Base-by-base conservation (phyloP, 73 alveolate species). In the Paramecium primaurelia region DNA sequence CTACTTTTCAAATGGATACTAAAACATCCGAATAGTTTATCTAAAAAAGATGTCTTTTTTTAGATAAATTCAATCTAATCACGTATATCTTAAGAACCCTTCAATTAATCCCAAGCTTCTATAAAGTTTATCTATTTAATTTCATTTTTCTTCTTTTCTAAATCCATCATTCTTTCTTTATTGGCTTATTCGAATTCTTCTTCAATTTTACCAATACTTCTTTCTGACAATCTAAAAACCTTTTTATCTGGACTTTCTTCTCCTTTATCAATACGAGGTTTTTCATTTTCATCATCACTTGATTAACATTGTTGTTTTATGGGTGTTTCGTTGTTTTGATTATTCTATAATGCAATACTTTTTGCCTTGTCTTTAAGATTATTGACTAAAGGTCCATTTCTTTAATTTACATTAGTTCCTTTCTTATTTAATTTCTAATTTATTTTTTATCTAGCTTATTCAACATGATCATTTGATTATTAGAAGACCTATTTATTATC, bases 371-470 rank as follows among this genome's bases (percentile, higher is more conserved):
- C 90, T 71, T 54, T 18, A 1, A 89, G 75, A 34, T 83, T 89
- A 49, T 89, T 89, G 32, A 83, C 94, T 22, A 89, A 38, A 22
- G 94, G 94, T 37, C 94, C 94, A 11, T 8, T 18, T 71, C 71
- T 25, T 89, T 88, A 9, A 18, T 73, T 11, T 38, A 22, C 25
- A 22, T 22, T 22, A 22, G 92, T 44, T 47, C 94, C 71, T 47
- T 89, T 71, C 54, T 71, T 40, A 64, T 36, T 16, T 37, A 71
- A 14, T 69, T 47, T 71, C 59, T 71, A 16, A 30, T 68, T 71
- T 20, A 71, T 58, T 71, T 42, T 71, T 73, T 26, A 18, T 71
- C 80, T 71, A 22, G 94, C 94, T 30, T 42, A 18, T 75, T 89
- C 77, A 2, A 71, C n/a, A 40, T 73, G 87, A 10, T 71, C 32